Base-by-base conservation (phyloP, 2,329 filamentous ascomycete species). In the Aspergillus ruber region DNA sequence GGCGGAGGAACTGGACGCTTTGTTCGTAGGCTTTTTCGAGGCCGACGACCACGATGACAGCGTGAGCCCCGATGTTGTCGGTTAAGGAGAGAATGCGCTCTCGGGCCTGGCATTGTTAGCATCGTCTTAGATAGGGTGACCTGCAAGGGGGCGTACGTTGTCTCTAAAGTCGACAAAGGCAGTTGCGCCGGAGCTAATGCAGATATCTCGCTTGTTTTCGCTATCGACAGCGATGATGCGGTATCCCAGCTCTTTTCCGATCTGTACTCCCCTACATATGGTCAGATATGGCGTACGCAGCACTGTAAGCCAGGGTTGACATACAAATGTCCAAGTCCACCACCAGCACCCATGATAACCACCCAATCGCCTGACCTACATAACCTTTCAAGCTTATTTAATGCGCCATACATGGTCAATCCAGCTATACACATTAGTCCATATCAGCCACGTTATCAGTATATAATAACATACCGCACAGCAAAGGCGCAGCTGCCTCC, bases 31-130 rank as follows among this genome's bases (percentile, higher is more conserved):
- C 68, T 12, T 54, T 54, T 41, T 67, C 65, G 21, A 58, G 63
- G 1, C 68, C 69, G 3, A 68, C 68, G 6, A 68, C 63, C 20
- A 68, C 68, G 7, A 72, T 67, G 2, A 68, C 53, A 5, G 65
- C 69, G 51, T 71, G 66, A 0, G 68, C 69, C 7, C 69, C 69
- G 45, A 68, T 63, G 12, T 63, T 62, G 33, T 59, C 56, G 2
- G 68, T 70, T 46, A 71, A n/a, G 33, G 33, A 35, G 4, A 7
- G 12, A n/a, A 35, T 35, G 33, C 33, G n/a, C 17, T 35, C 13
- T 33, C 13, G 29, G 8, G 33, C 13, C 33, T 35, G 13, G 13
- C n/a, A 7, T 7, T 9, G 33, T 35, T 17, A 35, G 33, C 15
- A n/a, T 4, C 15, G 7, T 35, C 6, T 29, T 29, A 12, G 9